Evolutionary conservation across 331 rosid species (phyloP).

Genomic region (Malus hybrid): DNA sequence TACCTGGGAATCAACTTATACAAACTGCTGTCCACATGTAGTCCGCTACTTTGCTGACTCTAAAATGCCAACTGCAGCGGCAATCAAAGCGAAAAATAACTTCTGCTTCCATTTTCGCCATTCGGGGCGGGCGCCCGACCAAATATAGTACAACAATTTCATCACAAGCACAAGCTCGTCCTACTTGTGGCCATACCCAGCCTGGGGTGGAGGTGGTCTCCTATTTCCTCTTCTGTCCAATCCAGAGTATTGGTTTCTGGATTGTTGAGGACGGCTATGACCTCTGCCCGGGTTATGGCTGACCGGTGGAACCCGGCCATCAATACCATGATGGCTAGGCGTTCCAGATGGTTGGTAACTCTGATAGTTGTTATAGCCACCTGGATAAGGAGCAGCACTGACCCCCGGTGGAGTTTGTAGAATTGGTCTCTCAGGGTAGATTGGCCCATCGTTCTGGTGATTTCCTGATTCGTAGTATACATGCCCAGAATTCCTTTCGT

Average conservation of each 20-base stretch:
- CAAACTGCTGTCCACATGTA: too few relatives aligned
- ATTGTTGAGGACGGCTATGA: slow-evolving; percentile 30
- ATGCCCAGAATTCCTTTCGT: slow-evolving; percentile 38
- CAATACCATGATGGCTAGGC: slow-evolving; percentile 21
- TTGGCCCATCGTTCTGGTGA: slow-evolving; percentile 29
- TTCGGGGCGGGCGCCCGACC: not conserved
- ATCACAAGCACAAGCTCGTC: slow-evolving; percentile 10
- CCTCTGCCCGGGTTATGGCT: slow-evolving; percentile 25
- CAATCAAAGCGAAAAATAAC: not conserved
- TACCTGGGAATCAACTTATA: too few relatives aligned
- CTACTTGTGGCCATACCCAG: slow-evolving; percentile 37
- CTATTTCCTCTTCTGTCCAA: slow-evolving; percentile 44
- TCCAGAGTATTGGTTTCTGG: slow-evolving; percentile 44
- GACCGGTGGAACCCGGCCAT: slow-evolving; percentile 37
- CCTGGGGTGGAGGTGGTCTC: slow-evolving; percentile 45
- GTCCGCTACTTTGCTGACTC: not conserved
- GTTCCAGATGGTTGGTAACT: slow-evolving; percentile 33
- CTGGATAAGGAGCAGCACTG: slow-evolving; percentile 19
- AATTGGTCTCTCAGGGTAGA: slow-evolving; percentile 20
- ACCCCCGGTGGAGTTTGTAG: slow-evolving; percentile 22
- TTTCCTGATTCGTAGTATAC: slow-evolving; percentile 34
- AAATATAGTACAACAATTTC: slow-evolving; percentile 38
- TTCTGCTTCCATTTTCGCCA: not conserved
- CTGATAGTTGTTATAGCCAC: slow-evolving; percentile 27
- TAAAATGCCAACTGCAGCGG: not conserved